Evolutionary conservation across 768 basidiomycete species (phyloP).

Genomic region (Hysterangium stoloniferum): DNA sequence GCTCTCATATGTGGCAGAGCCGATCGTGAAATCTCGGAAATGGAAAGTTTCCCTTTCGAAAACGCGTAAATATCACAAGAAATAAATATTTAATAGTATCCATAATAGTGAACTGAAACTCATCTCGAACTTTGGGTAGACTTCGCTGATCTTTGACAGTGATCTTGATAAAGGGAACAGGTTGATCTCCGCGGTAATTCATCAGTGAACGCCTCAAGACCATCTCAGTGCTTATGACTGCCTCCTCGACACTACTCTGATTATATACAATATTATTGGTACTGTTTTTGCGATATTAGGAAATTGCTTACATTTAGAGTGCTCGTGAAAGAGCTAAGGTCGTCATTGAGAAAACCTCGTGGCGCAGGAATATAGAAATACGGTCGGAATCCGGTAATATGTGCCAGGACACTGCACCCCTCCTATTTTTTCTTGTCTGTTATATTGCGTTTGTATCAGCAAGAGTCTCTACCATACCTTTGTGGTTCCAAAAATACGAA

Average conservation of each 20-base stretch:
- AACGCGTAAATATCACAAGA: slow-evolving; percentile 28
- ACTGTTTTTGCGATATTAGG: too few species aligned
- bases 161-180: slow-evolving; percentile 77
- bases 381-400: slow-evolving; percentile 76
- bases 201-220: slow-evolving; percentile 67
- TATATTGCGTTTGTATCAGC: too few species aligned
- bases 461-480: slow-evolving; percentile 40
- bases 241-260: too few species aligned
- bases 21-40: slow-evolving; percentile 51
- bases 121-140: slow-evolving; percentile 87
- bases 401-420: slow-evolving; percentile 84
- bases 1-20: slow-evolving; percentile 78
- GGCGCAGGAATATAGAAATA: slow-evolving; percentile 93
- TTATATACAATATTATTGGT: not conserved
- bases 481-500: slow-evolving; percentile 88
- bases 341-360: slow-evolving; percentile 66
- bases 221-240: slow-evolving; percentile 48
- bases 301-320: slow-evolving; percentile 63
- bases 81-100: slow-evolving; percentile 18
- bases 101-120: slow-evolving; percentile 32
- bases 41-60: slow-evolving; percentile 70
- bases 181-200: slow-evolving; percentile 84
- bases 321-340: slow-evolving; percentile 54
- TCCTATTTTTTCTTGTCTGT: too few species aligned
- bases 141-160: slow-evolving; percentile 63